Percentiles rank a stretch among this genome's conserved stretches.
These are phyloP conservation scores for Alternaria burnsii DNA, from an alignment of 2,329 filamentous ascomycete species.

Conservation along the genomic window DNA sequence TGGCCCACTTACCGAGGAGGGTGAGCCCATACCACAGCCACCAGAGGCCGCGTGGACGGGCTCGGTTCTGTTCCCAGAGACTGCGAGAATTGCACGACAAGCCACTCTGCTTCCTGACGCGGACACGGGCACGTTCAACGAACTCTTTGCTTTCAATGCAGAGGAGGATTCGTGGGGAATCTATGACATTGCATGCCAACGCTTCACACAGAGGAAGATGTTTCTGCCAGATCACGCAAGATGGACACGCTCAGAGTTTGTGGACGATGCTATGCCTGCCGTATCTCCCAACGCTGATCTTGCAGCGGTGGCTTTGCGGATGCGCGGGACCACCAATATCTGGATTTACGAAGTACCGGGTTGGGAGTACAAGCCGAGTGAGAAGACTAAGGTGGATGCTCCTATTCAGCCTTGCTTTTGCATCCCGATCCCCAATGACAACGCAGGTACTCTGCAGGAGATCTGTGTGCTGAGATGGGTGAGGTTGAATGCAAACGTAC, in stretches of 20 bases:
- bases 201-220: conserved; percentile 51
- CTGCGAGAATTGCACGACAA: conserved; percentile 48
- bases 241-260: conserved; percentile 50
- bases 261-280: conserved; percentile 53
- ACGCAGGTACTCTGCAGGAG: conserved; percentile 46
- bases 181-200: conserved; percentile 50
- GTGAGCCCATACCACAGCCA: conserved; percentile 48
- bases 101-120: conserved; percentile 51
- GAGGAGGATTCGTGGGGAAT: conserved; percentile 53
- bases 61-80: conserved; percentile 53
- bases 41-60: conserved; percentile 51
- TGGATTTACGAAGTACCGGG: conserved; percentile 52
- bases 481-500: conserved; percentile 35
- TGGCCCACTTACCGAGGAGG: conserved; percentile 51
- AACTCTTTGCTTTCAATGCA: conserved; percentile 53
- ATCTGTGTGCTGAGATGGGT: conserved; percentile 51
- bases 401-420: conserved; percentile 51
- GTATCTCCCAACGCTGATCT: conserved; percentile 50
- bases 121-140: conserved; percentile 49
- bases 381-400: conserved; percentile 36
- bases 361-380: conserved; percentile 43
- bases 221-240: conserved; percentile 50
- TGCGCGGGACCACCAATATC: conserved; percentile 50
- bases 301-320: conserved; percentile 50
- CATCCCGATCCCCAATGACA: conserved; percentile 46